Evolutionary conservation across 140 eudicot genomes (phyloP).

Genomic region (Anethum foeniculum): DNA sequence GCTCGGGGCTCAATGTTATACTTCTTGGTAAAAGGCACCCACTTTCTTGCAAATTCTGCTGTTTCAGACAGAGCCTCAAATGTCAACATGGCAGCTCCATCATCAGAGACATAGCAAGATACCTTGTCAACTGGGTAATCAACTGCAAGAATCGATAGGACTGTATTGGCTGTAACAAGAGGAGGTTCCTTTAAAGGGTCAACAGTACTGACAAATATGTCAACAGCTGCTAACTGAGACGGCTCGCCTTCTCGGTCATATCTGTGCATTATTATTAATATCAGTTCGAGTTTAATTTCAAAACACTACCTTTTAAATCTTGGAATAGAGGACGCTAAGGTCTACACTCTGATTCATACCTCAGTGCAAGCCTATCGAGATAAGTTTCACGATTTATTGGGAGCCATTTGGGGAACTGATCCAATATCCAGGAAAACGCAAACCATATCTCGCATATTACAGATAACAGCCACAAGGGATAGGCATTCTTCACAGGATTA

Average conservation of each 20-base stretch:
- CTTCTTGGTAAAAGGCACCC: constrained; percentile 99
- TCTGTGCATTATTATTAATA: not conserved
- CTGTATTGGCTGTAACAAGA: constrained; percentile 20
- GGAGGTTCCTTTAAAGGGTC: constrained; percentile 22
- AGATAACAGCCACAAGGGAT: constrained; percentile 25
- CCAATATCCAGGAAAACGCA: constrained; percentile 32
- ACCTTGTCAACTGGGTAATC: constrained; percentile 23
- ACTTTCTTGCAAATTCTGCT: constrained; percentile 58
- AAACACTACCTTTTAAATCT: not conserved
- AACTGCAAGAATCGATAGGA: constrained; percentile 20
- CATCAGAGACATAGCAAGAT: constrained; percentile 21
- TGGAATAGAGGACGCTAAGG: not conserved
- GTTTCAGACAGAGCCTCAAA: constrained; percentile 18
- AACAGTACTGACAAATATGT: constrained; percentile 23
- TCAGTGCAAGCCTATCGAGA: constrained; percentile 27
- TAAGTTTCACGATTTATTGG: constrained; percentile 33
- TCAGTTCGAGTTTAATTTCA: not conserved
- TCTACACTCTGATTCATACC: constrained; percentile 4
- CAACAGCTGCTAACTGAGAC: constrained; percentile 24
- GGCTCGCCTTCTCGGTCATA: constrained; percentile 35
- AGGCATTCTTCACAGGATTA: constrained; percentile 20
- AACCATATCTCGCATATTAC: constrained; percentile 34
- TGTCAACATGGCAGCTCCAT: constrained; percentile 24
- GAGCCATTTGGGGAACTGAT: constrained; percentile 34
- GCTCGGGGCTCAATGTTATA: constrained; percentile 91